These are phyloP conservation scores for Trichophyton verrucosum DNA, from an alignment of 2,329 filamentous ascomycete genomes.

Conservation along the genomic window DNA sequence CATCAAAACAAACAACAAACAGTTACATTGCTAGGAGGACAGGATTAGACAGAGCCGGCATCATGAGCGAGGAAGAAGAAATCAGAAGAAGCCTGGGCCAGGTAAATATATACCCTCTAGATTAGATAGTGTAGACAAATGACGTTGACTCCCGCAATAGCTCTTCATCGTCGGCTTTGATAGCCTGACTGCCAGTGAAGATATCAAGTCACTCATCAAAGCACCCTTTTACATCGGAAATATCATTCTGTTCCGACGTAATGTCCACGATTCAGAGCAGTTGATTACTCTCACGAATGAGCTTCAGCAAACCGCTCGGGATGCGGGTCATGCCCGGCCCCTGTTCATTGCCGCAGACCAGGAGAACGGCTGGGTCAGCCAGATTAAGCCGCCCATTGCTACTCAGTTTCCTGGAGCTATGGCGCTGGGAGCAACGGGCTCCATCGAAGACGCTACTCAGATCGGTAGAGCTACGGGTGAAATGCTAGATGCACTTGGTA, in stretches of 20 bases:
- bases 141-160: constrained; percentile 15
- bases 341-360: constrained; percentile 37
- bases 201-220: constrained; percentile 33
- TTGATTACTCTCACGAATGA: constrained; percentile 16
- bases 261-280: constrained; percentile 29
- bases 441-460: constrained; percentile 16
- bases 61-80: neutral
- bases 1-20: neutral
- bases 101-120: neutral
- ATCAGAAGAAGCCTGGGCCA: neutral
- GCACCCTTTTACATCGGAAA: constrained; percentile 30
- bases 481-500: constrained; percentile 27
- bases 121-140: neutral
- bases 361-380: constrained; percentile 35
- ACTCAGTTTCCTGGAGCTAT: constrained; percentile 33
- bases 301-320: constrained; percentile 30
- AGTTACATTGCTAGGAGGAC: too few species aligned
- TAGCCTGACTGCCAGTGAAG: constrained; percentile 26
- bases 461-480: constrained; percentile 26
- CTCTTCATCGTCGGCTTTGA: constrained; percentile 36
- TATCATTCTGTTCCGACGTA: constrained; percentile 33
- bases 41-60: neutral
- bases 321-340: constrained; percentile 28
- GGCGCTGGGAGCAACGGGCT: constrained; percentile 33
- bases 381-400: constrained; percentile 30